Percentiles rank a stretch among this genome's conserved stretches.
Conservation (phyloP, 176 grass and related monocot species). For the Alopecurus myosuroides region DNA sequence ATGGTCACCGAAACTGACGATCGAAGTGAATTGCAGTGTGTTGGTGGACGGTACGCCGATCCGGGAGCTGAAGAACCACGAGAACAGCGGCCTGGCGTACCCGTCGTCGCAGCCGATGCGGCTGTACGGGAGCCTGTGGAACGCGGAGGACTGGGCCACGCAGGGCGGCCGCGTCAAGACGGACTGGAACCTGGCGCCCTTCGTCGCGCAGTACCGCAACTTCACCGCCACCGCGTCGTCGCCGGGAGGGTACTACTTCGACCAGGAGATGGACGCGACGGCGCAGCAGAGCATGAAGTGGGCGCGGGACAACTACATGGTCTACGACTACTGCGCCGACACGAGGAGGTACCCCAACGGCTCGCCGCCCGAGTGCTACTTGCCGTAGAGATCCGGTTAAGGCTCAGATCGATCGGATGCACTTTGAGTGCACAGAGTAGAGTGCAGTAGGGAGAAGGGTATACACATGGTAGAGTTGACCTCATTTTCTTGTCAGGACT, state of each 20-base stretch:
- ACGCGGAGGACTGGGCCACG: constrained; percentile 69
- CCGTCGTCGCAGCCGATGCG: constrained; percentile 51
- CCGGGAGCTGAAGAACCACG: constrained; percentile 41
- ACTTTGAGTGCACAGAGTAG: constrained; percentile 25
- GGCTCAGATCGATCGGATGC: background rate
- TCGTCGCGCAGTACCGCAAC: constrained; percentile 42
- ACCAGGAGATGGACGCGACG: constrained; percentile 39
- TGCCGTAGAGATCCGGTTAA: constrained; percentile 28
- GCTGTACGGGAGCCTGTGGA: constrained; percentile 51
- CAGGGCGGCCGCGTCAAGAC: constrained; percentile 59
- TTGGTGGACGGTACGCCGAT: constrained; percentile 49
- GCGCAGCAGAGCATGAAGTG: constrained; percentile 37
- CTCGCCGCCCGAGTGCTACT: constrained; percentile 37
- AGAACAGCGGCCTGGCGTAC: constrained; percentile 26
- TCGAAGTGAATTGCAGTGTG: background rate
- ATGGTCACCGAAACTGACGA: background rate
- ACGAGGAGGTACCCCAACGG: constrained; percentile 21
- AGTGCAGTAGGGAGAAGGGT: background rate
- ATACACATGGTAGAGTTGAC: background rate
- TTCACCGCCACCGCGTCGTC: constrained; percentile 25
- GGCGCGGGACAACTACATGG: constrained; percentile 46
- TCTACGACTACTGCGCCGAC: constrained; percentile 65
- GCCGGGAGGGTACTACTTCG: constrained; percentile 12
- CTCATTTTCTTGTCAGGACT: background rate
- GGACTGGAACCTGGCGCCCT: constrained; percentile 53